A percentile compares a stretch with the other conserved stretches of the same genome.
Conservation (phyloP, 2,329 filamentous ascomycete genomes). For the Neoscytalidium dimidiatum region DNA sequence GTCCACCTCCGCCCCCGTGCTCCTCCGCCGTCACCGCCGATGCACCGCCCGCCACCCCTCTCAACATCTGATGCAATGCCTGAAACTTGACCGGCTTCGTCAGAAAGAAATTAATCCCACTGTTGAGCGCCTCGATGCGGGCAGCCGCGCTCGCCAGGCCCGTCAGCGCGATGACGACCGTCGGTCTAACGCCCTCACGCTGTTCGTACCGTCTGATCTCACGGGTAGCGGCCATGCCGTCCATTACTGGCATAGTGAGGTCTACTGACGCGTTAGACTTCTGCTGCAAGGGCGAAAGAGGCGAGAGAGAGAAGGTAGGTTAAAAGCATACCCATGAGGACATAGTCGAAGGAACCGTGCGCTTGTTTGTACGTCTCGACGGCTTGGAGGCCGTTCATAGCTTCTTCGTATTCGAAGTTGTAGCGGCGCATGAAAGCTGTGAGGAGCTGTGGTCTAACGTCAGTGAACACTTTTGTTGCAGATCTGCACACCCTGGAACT, state of each 20-base stretch:
- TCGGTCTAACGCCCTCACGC: constrained; percentile 23
- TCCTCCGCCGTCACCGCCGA: too few species aligned
- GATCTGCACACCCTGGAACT: neutral
- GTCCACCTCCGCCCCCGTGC: too few species aligned
- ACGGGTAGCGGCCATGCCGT: constrained; percentile 37
- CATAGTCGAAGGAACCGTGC: constrained; percentile 25
- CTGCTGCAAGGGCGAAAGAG: neutral
- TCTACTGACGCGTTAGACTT: constrained; percentile 23
- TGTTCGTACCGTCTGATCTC: constrained; percentile 35
- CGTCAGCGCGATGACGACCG: constrained; percentile 32
- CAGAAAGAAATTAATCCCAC: constrained; percentile 35
- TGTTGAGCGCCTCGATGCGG: constrained; percentile 31
- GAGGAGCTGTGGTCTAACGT: constrained; percentile 28
- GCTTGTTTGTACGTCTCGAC: constrained; percentile 28
- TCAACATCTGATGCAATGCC: constrained; percentile 24
- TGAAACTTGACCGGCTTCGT: constrained; percentile 36
- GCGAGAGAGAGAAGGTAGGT: neutral
- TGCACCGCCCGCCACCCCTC: neutral
- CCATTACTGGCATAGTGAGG: constrained; percentile 41
- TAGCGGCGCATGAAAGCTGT: constrained; percentile 34
- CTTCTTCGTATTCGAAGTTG: constrained; percentile 28
- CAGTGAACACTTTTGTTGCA: neutral
- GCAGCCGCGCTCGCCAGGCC: constrained; percentile 30
- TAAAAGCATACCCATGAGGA: constrained; percentile 33
- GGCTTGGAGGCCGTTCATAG: constrained; percentile 36